Evolutionary conservation across 371 early-diverging fungal genomes (phyloP).

Genomic region (Lichtheimia hyalospora): DNA sequence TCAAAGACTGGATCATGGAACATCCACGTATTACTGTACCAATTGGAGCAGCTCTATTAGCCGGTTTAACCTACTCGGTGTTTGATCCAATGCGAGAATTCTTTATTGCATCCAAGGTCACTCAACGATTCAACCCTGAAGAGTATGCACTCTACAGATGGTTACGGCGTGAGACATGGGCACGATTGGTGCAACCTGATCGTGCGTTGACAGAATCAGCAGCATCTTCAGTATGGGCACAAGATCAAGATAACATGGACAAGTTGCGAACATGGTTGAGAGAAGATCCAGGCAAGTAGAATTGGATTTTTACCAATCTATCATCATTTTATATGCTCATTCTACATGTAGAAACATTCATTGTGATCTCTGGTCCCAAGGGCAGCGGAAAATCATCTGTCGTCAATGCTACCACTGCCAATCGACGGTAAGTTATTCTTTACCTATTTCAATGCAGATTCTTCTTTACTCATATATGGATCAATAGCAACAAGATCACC

Average conservation of each 20-base stretch:
- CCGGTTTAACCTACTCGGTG: conserved; percentile 77
- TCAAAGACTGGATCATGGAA: conserved; percentile 67
- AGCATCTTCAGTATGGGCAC: conserved; percentile 52
- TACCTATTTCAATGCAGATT: not conserved
- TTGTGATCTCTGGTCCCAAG: conserved; percentile 59
- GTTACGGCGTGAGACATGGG: conserved; percentile 66
- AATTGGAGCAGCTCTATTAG: conserved; percentile 72
- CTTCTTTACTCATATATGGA: not conserved
- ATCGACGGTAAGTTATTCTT: conserved; percentile 38
- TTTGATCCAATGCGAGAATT: conserved; percentile 93
- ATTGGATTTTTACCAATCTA: not conserved
- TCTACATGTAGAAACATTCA: conserved; percentile 55
- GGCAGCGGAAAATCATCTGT: conserved; percentile 63
- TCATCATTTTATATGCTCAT: not conserved
- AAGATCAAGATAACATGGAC: conserved; percentile 60
- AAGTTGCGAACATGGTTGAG: conserved; percentile 61
- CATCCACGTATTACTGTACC: conserved; percentile 78
- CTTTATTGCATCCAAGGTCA: conserved; percentile 80
- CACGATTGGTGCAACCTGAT: conserved; percentile 31
- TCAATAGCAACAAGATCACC: conserved; percentile 60
- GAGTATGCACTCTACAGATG: conserved; percentile 64
- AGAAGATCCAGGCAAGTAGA: conserved; percentile 64
- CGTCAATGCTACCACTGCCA: conserved; percentile 53
- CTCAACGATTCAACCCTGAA: conserved; percentile 71
- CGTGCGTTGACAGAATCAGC: not conserved